phyloP scores from a whole-genome alignment of 139 green algal genomes.

The Chlamydomonas sphaeroides region DNA sequence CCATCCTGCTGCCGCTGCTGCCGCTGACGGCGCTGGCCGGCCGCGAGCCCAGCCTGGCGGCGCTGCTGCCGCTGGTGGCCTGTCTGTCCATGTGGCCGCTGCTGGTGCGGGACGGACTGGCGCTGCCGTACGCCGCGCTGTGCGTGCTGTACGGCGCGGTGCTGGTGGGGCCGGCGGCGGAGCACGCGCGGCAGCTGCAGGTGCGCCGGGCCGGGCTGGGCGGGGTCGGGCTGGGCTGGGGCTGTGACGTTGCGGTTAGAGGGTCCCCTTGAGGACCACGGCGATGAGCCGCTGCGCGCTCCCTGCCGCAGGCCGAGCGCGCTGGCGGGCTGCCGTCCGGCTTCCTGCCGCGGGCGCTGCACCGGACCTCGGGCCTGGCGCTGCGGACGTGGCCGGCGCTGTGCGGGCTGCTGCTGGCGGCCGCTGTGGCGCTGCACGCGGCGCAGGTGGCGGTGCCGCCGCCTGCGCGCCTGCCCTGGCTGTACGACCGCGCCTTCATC shows the following conservation, averaged over 20 bases:
- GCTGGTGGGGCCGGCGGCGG: background rate
- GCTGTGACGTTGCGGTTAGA: too few species aligned
- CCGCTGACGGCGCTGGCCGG: conserved; percentile 78
- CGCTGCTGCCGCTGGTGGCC: conserved; percentile 68
- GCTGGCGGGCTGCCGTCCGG: background rate
- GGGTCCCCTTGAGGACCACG: too few species aligned
- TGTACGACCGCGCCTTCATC: conserved; percentile 70
- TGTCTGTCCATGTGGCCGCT: conserved; percentile 93
- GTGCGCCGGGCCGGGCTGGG: background rate
- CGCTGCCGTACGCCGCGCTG: conserved; percentile 69
- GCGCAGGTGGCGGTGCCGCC: conserved; percentile 42
- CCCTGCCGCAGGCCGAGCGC: background rate
- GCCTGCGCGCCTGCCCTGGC: conserved; percentile 59
- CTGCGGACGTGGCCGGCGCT: background rate
- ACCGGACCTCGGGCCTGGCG: background rate
- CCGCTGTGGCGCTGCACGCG: conserved; percentile 49
- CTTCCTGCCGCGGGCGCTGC: background rate
- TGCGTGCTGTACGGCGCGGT: conserved; percentile 50
- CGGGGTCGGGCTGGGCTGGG: background rate
- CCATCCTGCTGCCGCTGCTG: conserved; percentile 91
- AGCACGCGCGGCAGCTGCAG: background rate
- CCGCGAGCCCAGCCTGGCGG: conserved; percentile 49
- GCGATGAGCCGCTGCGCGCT: too few species aligned
- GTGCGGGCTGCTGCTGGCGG: background rate
- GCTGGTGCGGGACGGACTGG: conserved; percentile 84